Base-by-base conservation (phyloP, 2,329 filamentous ascomycete genomes). In the Penicillium sclerotiorum region DNA sequence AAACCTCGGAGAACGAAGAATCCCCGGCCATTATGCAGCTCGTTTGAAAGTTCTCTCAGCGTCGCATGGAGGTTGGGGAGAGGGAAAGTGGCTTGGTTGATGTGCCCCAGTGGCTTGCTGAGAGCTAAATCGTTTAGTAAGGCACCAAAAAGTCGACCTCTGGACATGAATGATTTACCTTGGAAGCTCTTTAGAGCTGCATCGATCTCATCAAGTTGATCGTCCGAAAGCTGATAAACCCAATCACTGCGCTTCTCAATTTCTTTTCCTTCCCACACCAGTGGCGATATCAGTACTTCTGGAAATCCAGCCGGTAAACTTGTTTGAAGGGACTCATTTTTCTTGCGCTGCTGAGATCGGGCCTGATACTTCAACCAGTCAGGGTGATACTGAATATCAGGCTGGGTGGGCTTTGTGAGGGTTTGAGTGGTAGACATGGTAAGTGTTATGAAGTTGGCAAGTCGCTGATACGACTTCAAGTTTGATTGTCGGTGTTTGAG, bases 251-350 rank as follows among this genome's bases (percentile, higher is more conserved):
- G 44, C 3, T 58, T 49, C 47, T 58, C 57, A 12, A 78, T 57
- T 4, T 70, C 65, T 15, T 67, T 66, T 4, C 73, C 75, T 28
- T 78, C 72, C 77, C 77, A 80, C 0, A 78, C 77, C 1, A 79
- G 63, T 4, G 74, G 65, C 0, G 73, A 76, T 2, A 64, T 53
- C 1, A 79, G 54, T 32, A 72, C 50, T 18, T 56, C 20, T 0
- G 77, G 76, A 52, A 77, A 79, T 0, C 71, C 74, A 1, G 58
- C 44, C 0, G 77, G 77, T 1, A 79, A 32, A 13, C 15, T 57
- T 6, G 45, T 50, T 23, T 49, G 47, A 6, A 62, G 40, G 4
- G 36, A 45, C 38, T 59, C 59, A 1, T 49, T 53, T 40, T 50
- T 51, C 20, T 56, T 59, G 32, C 58, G 59, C 20, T 30, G 48